These are phyloP conservation scores for Boletus austroedulis DNA, from an alignment of 1,284 basidiomycete genomes.

Conservation along the genomic window DNA sequence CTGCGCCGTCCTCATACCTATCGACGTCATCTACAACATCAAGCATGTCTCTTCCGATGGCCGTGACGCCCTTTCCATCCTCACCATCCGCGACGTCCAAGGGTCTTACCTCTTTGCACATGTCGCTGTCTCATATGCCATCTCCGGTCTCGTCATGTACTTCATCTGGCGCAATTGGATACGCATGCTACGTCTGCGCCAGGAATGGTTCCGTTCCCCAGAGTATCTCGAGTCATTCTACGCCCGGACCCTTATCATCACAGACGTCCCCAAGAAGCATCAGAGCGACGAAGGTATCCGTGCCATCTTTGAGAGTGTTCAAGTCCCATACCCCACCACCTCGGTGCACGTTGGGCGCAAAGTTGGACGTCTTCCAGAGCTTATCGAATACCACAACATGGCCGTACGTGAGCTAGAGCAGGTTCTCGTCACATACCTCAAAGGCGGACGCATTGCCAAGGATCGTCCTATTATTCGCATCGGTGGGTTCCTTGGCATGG, in stretches of 20 bases:
- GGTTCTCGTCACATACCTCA: constrained; percentile 74
- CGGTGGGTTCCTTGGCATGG: constrained; percentile 66
- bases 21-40: constrained; percentile 68
- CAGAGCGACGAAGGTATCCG: constrained; percentile 70
- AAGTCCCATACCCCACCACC: constrained; percentile 72
- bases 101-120: constrained; percentile 63
- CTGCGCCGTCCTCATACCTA: constrained; percentile 76
- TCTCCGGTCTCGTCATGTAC: constrained; percentile 54
- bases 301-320: constrained; percentile 59
- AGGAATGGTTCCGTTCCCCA: constrained; percentile 61
- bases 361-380: constrained; percentile 63
- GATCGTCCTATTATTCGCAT: constrained; percentile 66
- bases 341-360: constrained; percentile 69
- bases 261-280: constrained; percentile 58
- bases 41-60: constrained; percentile 30
- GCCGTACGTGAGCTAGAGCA: constrained; percentile 75
- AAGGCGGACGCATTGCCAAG: constrained; percentile 59
- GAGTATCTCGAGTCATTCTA: constrained; percentile 66
- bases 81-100: constrained; percentile 65
- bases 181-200: constrained; percentile 56
- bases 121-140: constrained; percentile 59
- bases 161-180: constrained; percentile 66
- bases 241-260: constrained; percentile 64
- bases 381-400: constrained; percentile 75
- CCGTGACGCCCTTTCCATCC: constrained; percentile 50